A percentile compares a stretch with the other conserved stretches of the same genome.
Conservation (phyloP, 306 rosid species). For the Comarum palustre region DNA sequence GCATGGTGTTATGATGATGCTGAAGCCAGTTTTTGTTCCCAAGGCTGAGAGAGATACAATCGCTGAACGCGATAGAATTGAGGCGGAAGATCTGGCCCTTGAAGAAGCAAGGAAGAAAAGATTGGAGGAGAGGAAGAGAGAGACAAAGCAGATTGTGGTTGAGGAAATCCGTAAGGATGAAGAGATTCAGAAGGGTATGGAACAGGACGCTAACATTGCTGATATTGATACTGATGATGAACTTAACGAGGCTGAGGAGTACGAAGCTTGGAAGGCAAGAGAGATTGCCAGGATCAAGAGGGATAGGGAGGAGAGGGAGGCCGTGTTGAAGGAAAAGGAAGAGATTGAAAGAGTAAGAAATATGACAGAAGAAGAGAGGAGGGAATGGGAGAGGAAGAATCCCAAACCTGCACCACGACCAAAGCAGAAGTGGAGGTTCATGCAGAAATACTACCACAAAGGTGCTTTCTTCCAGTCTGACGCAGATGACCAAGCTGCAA, state of each 20-base stretch:
- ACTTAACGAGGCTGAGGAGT: constrained; percentile 87
- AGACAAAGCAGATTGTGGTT: constrained; percentile 84
- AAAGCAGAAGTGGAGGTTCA: constrained; percentile 89
- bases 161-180: constrained; percentile 88
- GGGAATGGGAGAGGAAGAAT: constrained; percentile 98
- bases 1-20: constrained; percentile 74
- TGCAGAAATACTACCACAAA: constrained; percentile 96
- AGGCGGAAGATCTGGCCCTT: constrained; percentile 77
- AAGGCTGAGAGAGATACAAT: constrained; percentile 87
- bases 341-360: constrained; percentile 87
- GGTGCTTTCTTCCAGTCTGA: constrained; percentile 89
- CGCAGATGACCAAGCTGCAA: constrained; percentile 52
- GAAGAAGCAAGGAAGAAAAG: constrained; percentile 72
- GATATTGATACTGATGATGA: constrained; percentile 98
- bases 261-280: constrained; percentile 92
- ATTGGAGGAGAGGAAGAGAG: constrained; percentile 75
- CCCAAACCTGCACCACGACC: constrained; percentile 51
- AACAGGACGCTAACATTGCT: constrained; percentile 80
- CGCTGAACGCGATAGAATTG: constrained; percentile 89
- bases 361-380: constrained; percentile 98
- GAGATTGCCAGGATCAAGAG: constrained; percentile 93
- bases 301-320: constrained; percentile 84
- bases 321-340: constrained; percentile 78
- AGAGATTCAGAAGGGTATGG: constrained; percentile 81
- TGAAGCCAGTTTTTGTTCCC: constrained; percentile 94